A percentile compares a stretch with the other conserved stretches of the same genome.
Conservation (phyloP, 1,139 yeast genomes). For the Pichia sp. region DNA sequence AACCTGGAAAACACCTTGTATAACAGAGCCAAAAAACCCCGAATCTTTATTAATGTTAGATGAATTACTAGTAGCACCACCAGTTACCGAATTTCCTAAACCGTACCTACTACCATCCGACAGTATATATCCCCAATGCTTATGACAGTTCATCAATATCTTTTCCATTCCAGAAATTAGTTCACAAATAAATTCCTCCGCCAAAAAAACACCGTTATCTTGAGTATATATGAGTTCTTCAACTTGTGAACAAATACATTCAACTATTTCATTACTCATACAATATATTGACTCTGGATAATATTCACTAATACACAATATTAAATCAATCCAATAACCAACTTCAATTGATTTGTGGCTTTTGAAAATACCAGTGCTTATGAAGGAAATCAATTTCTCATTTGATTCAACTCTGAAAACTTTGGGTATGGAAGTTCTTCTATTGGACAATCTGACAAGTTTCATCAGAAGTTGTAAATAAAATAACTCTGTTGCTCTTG, state of each 20-base stretch:
- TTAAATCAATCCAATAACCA: conserved; percentile 20
- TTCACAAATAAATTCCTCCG: conserved; percentile 40
- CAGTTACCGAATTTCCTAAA: not conserved
- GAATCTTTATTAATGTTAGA: not conserved
- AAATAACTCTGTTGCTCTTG: conserved; percentile 6
- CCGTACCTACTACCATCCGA: conserved; percentile 9
- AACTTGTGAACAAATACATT: conserved; percentile 41
- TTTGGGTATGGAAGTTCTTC: conserved; percentile 8
- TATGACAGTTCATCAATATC: conserved; percentile 53
- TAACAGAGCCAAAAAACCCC: conserved; percentile 31
- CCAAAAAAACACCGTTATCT: conserved; percentile 19
- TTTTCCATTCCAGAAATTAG: conserved; percentile 62
- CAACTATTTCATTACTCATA: conserved; percentile 41
- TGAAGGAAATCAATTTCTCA: conserved; percentile 16
- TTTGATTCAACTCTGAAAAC: conserved; percentile 11
- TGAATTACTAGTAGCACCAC: not conserved
- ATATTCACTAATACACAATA: conserved; percentile 16
- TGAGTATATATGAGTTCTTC: conserved; percentile 13
- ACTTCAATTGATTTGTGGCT: conserved; percentile 17
- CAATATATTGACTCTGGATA: conserved; percentile 33
- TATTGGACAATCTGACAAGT: conserved; percentile 19
- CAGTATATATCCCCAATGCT: conserved; percentile 30
- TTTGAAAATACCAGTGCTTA: conserved; percentile 18
- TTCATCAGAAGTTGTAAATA: conserved; percentile 17
- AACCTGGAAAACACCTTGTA: conserved; percentile 79